These are phyloP conservation scores for Lodderomyces metapsilosis DNA, from an alignment of 1,139 yeast species.

Conservation along the genomic window DNA sequence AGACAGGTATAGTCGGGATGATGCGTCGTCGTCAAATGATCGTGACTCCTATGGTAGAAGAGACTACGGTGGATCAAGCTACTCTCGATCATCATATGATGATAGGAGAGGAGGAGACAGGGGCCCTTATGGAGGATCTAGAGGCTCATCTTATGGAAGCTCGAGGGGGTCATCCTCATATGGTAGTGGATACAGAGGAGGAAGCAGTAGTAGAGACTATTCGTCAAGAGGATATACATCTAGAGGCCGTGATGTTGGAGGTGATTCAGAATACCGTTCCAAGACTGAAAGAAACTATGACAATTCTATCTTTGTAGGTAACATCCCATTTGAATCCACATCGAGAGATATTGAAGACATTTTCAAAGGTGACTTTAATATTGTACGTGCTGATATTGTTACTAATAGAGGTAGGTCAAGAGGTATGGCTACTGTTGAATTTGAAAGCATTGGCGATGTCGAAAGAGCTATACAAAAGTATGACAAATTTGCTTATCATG, in stretches of 20 bases:
- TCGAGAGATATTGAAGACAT: conserved; percentile 59
- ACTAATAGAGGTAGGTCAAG: conserved; percentile 81
- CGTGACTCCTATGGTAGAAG: conserved; percentile 17
- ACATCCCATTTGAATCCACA: conserved; percentile 64
- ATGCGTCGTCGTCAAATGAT: conserved; percentile 10
- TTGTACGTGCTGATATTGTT: conserved; percentile 84
- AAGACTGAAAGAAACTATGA: conserved; percentile 64
- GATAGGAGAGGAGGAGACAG: conserved; percentile 13
- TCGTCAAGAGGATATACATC: conserved; percentile 18
- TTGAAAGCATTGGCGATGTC: conserved; percentile 65
- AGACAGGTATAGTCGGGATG: conserved; percentile 37
- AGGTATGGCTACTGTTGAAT: conserved; percentile 95
- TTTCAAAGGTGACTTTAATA: conserved; percentile 64
- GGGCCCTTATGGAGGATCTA: conserved; percentile 4
- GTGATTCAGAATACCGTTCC: conserved; percentile 23
- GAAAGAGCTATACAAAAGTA: conserved; percentile 69
- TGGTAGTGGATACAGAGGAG: conserved; percentile 17
- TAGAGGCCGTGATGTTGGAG: conserved; percentile 21
- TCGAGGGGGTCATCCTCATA: conserved; percentile 13
- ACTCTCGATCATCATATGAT: conserved; percentile 11
- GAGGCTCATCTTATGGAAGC: conserved; percentile 13
- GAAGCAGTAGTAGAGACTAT: conserved; percentile 25
- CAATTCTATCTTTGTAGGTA: conserved; percentile 71
- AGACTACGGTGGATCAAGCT: conserved; percentile 16
- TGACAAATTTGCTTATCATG: conserved; percentile 66